A percentile compares a stretch with the other conserved stretches of the same genome.
phyloP scores from a whole-genome alignment of 495 filamentous ascomycete species.

The Ascobolus immersus region DNA sequence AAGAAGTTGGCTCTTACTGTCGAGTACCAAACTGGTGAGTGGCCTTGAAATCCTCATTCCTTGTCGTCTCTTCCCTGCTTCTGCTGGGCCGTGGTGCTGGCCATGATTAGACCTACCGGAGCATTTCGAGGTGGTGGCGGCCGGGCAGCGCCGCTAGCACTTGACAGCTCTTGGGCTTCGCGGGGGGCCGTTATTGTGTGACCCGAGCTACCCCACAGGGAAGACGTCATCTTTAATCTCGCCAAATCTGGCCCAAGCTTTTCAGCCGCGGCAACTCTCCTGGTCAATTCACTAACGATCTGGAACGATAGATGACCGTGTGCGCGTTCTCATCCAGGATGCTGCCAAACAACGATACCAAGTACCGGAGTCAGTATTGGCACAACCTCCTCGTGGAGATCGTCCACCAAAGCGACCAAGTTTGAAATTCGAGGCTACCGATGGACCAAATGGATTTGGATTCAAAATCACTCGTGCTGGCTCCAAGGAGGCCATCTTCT shows the following conservation, averaged over 20 bases:
- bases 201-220: too few species aligned
- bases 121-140: too few species aligned
- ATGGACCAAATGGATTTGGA: slow-evolving; percentile 41
- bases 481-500: slow-evolving; percentile 50
- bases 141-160: too few species aligned
- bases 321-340: slow-evolving; percentile 67
- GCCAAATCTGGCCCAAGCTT: too few species aligned
- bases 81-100: background rate
- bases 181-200: too few species aligned
- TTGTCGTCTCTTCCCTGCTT: background rate
- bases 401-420: slow-evolving; percentile 13
- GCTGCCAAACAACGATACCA: slow-evolving; percentile 47
- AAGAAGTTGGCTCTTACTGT: slow-evolving; percentile 38
- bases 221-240: too few species aligned
- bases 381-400: slow-evolving; percentile 14
- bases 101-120: too few species aligned
- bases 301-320: slow-evolving; percentile 31
- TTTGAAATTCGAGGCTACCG: slow-evolving; percentile 39
- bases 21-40: slow-evolving; percentile 48
- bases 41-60: background rate
- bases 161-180: too few species aligned
- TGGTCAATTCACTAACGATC: too few species aligned
- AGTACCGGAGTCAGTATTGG: slow-evolving; percentile 44
- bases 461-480: slow-evolving; percentile 41
- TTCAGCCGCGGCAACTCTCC: too few species aligned